Evolutionary conservation across 1,139 yeast genomes (phyloP).

Genomic region (Hemisphaericaspora lyxosophila): DNA sequence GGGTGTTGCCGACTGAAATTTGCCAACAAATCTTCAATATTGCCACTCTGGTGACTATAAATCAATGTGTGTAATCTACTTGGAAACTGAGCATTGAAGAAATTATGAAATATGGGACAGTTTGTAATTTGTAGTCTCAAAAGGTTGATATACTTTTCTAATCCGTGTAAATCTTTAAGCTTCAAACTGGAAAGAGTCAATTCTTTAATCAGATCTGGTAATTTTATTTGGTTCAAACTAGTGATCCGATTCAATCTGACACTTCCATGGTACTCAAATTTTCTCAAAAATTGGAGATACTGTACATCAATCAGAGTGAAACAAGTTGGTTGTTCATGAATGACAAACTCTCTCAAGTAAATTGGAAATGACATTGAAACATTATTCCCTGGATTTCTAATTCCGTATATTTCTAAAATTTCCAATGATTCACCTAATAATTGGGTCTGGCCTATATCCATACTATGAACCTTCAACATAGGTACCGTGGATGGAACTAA

Average conservation of each 20-base stretch:
- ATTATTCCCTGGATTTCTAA: background rate
- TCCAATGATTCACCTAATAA: conserved; percentile 3
- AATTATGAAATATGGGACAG: conserved; percentile 11
- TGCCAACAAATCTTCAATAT: conserved; percentile 1
- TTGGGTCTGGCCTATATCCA: conserved; percentile 1
- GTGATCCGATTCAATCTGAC: conserved; percentile 3
- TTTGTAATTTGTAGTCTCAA: conserved; percentile 8
- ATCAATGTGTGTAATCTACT: conserved; percentile 3
- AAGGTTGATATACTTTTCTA: conserved; percentile 4
- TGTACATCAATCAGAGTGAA: conserved; percentile 4
- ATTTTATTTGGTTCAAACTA: conserved; percentile 5
- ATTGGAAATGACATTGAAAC: conserved; percentile 1
- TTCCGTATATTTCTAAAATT: conserved; percentile 2
- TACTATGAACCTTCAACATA: conserved; percentile 1
- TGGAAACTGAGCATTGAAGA: conserved; percentile 10
- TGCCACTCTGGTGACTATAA: conserved; percentile 1
- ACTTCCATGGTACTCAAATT: conserved; percentile 10
- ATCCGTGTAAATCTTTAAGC: conserved; percentile 7
- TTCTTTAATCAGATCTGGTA: conserved; percentile 5
- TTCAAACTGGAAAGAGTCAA: conserved; percentile 7
- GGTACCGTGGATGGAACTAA: conserved; percentile 1
- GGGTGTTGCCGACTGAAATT: conserved; percentile 1
- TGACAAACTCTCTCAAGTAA: conserved; percentile 3
- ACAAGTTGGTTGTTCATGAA: conserved; percentile 3
- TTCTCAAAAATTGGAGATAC: conserved; percentile 2